phyloP scores from a whole-genome alignment of 2,329 filamentous ascomycete genomes.

The Mycocentrospora acerina region DNA sequence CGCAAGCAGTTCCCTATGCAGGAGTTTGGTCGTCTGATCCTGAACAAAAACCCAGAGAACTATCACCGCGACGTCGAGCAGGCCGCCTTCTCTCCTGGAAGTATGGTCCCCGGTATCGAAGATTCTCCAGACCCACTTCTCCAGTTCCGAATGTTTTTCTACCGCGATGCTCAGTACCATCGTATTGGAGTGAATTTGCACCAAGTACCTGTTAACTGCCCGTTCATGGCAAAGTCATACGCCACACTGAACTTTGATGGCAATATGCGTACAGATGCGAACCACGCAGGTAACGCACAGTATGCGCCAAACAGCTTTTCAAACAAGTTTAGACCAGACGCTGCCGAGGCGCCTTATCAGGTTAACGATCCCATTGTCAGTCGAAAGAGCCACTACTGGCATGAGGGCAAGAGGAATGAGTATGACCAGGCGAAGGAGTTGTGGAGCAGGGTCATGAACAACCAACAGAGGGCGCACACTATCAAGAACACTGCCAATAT shows the following conservation, averaged over 20 bases:
- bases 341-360: constrained; percentile 53
- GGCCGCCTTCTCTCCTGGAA: constrained; percentile 50
- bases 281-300: constrained; percentile 52
- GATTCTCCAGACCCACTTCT: constrained; percentile 33
- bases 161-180: constrained; percentile 53
- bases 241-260: constrained; percentile 54
- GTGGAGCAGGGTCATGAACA: constrained; percentile 53
- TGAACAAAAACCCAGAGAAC: constrained; percentile 59
- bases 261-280: constrained; percentile 51
- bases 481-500: constrained; percentile 53
- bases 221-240: constrained; percentile 52
- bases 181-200: constrained; percentile 56
- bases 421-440: constrained; percentile 55
- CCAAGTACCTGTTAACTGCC: constrained; percentile 50
- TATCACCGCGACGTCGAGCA: constrained; percentile 48
- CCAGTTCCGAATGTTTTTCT: constrained; percentile 28
- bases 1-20: constrained; percentile 51
- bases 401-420: constrained; percentile 56
- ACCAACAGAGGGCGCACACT: constrained; percentile 47
- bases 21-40: constrained; percentile 52
- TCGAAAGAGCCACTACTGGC: constrained; percentile 57
- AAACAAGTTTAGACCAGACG: constrained; percentile 55
- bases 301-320: constrained; percentile 56
- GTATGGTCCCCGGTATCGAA: constrained; percentile 55
- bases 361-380: constrained; percentile 54